These are phyloP conservation scores for Starmera caribaea DNA, from an alignment of 805 yeast genomes.

Conservation along the genomic window DNA sequence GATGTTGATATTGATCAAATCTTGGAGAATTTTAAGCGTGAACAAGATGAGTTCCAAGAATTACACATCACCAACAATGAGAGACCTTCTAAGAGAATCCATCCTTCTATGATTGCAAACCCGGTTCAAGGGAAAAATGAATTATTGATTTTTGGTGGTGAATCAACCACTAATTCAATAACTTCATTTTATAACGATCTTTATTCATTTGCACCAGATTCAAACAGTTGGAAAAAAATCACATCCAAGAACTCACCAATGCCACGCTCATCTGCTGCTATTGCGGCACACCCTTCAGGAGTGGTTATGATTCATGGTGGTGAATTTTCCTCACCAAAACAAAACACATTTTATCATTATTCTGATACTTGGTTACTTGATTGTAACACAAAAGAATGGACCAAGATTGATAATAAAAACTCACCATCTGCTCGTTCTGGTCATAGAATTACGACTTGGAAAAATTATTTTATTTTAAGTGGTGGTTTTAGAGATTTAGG, in stretches of 20 bases:
- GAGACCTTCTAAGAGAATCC: conserved; percentile 62
- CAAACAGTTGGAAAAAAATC: conserved; percentile 71
- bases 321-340: conserved; percentile 94
- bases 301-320: conserved; percentile 86
- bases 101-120: conserved; percentile 64
- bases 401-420: conserved; percentile 65
- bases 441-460: conserved; percentile 85
- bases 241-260: conserved; percentile 82
- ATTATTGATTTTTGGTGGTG: conserved; percentile 86
- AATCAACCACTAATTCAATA: conserved; percentile 37
- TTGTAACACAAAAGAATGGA: conserved; percentile 79
- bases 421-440: conserved; percentile 89
- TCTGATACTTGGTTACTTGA: conserved; percentile 96
- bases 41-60: conserved; percentile 73
- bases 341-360: conserved; percentile 89
- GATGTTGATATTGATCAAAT: conserved; percentile 83
- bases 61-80: conserved; percentile 48
- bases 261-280: conserved; percentile 88
- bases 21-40: conserved; percentile 63
- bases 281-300: conserved; percentile 90
- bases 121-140: conserved; percentile 73
- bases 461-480: conserved; percentile 71
- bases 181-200: conserved; percentile 79
- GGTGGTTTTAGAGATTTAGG: conserved; percentile 96
- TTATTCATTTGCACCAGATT: conserved; percentile 61